These are phyloP conservation scores for Eucalyptus caleyi DNA, from an alignment of 345 rosid species.

Conservation along the genomic window DNA sequence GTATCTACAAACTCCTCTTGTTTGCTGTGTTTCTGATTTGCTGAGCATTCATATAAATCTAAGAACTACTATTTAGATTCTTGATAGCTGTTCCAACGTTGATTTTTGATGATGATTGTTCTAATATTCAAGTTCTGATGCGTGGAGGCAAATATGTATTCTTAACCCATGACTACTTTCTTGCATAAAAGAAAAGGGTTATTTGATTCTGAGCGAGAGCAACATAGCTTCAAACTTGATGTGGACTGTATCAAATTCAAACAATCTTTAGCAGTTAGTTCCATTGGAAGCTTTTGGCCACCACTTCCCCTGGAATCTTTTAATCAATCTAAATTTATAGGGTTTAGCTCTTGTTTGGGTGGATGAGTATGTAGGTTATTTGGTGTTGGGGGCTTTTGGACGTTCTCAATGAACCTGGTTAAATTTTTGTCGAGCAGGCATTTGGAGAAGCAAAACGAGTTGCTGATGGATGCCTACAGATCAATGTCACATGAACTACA, in stretches of 20 bases:
- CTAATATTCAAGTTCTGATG: not conserved
- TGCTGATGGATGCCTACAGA: not conserved
- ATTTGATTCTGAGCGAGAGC: not conserved
- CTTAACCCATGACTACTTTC: not conserved
- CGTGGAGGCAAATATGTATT: not conserved
- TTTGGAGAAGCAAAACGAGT: constrained; percentile 1
- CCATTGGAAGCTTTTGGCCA: not conserved
- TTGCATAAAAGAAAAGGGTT: not conserved
- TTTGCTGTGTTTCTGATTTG: not conserved
- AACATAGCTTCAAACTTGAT: not conserved
- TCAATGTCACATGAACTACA: constrained; percentile 3
- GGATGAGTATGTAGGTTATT: not conserved
- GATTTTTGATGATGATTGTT: not conserved
- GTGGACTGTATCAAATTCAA: fast-evolving
- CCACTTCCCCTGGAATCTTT: not conserved
- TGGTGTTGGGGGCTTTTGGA: not conserved
- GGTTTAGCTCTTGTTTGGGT: not conserved
- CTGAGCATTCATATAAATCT: not conserved
- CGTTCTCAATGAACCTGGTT: not conserved
- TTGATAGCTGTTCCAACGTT: not conserved
- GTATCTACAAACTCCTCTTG: not conserved
- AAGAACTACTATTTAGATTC: not conserved
- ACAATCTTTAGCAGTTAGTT: not conserved
- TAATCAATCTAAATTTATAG: not conserved
- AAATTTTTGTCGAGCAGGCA: not conserved